Conservation (phyloP, 164 flowering plant species). For the Tinospora cordifolia region DNA sequence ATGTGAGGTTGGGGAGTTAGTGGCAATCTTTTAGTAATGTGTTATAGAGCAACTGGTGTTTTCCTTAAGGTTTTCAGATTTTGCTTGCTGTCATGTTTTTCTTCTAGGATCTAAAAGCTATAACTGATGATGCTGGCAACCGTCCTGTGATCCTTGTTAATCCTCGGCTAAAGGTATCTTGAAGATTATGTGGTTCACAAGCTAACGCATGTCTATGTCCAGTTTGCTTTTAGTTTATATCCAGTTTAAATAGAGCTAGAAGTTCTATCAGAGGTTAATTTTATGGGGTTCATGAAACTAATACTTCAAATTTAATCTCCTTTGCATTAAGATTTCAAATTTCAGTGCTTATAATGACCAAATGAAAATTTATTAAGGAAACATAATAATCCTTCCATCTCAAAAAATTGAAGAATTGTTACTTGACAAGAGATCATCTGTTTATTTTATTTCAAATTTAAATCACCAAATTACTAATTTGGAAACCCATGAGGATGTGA, state of each 20-base stretch:
- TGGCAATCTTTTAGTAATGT: conserved; percentile 1
- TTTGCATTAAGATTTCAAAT: background rate
- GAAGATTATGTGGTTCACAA: background rate
- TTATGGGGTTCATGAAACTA: background rate
- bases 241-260: background rate
- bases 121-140: conserved; percentile 85
- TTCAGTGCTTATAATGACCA: background rate
- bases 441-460: background rate
- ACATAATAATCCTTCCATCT: background rate
- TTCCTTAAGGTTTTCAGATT: background rate
- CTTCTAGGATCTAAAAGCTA: conserved; percentile 74
- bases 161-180: conserved; percentile 72
- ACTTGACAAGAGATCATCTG: background rate
- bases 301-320: background rate
- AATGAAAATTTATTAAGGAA: too few relatives aligned
- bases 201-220: background rate
- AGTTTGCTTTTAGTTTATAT: background rate
- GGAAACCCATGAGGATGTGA: background rate
- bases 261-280: background rate
- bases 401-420: background rate
- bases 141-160: conserved; percentile 84
- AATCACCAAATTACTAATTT: background rate
- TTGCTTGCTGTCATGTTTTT: conserved; percentile 11
- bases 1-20: conserved; percentile 55
- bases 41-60: background rate